A percentile compares a stretch with the other conserved stretches of the same genome.
These are phyloP conservation scores for Syzygium aqueum DNA, from an alignment of 345 rosid species.

Conservation along the genomic window DNA sequence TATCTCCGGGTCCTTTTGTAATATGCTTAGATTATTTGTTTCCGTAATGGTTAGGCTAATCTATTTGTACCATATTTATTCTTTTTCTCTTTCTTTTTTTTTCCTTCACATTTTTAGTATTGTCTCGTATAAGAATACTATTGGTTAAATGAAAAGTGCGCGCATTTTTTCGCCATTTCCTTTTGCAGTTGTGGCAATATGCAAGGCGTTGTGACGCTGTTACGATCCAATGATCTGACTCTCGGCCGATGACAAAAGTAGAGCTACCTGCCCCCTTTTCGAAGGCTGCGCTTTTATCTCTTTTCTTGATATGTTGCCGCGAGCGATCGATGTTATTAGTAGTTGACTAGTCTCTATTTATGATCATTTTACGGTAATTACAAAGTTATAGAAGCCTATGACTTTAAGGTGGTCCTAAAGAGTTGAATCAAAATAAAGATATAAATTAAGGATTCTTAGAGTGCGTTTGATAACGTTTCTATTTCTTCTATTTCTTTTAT, in stretches of 20 bases:
- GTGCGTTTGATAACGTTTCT: too few relatives aligned
- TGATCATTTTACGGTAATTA: neutral
- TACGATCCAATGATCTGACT: neutral
- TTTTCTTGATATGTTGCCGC: too few relatives aligned
- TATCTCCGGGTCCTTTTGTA: neutral
- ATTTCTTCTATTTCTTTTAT: too few relatives aligned
- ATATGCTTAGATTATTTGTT: neutral
- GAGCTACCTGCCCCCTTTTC: neutral
- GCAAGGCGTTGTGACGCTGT: neutral
- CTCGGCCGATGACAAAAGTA: accelerated
- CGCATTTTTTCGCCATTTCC: neutral
- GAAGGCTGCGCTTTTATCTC: neutral
- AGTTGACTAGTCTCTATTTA: neutral
- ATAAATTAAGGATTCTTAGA: neutral
- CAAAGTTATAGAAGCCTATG: neutral
- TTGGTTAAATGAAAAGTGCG: accelerated
- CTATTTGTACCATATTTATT: neutral
- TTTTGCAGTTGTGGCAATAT: too few relatives aligned
- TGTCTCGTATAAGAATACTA: neutral
- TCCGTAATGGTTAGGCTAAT: neutral
- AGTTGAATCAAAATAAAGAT: neutral
- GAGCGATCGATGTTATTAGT: neutral
- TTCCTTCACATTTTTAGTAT: too few relatives aligned
- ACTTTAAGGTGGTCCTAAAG: neutral
- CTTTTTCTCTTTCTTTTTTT: neutral